phyloP scores from a whole-genome alignment of 768 basidiomycete genomes.

The Pleurotus tuber-regium region DNA sequence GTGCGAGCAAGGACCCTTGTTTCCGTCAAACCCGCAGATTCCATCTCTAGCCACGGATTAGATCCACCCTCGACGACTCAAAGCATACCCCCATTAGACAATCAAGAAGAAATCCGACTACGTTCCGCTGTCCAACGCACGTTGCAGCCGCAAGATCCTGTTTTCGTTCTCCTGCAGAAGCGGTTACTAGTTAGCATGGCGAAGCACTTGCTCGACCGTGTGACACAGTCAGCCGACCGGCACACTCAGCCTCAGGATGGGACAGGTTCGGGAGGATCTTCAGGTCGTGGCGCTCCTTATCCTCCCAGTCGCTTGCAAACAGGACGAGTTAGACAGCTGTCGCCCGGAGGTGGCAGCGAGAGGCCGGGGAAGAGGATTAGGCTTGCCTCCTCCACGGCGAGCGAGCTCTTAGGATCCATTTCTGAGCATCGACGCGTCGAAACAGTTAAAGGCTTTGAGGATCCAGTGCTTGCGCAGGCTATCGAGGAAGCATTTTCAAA shows the following conservation, averaged over 20 bases:
- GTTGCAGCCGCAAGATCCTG: constrained; percentile 59
- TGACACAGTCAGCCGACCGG: constrained; percentile 19
- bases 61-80: constrained; percentile 3
- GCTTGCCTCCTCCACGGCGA: constrained; percentile 3
- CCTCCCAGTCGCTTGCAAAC: constrained; percentile 28
- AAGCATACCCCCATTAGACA: constrained; percentile 17
- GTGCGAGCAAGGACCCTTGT: constrained; percentile 45
- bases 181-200: constrained; percentile 48
- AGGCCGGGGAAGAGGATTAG: not conserved
- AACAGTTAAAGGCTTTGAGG: constrained; percentile 65
- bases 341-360: not conserved
- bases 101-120: constrained; percentile 48
- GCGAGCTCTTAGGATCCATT: constrained; percentile 10
- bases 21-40: constrained; percentile 9
- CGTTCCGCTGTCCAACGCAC: constrained; percentile 64
- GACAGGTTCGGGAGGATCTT: constrained; percentile 11
- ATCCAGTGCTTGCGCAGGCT: constrained; percentile 47
- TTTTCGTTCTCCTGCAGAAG: constrained; percentile 60
- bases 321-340: constrained; percentile 23
- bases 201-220: constrained; percentile 15
- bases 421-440: not conserved
- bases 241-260: constrained; percentile 7
- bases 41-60: not conserved
- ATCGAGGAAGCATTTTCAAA: constrained; percentile 38
- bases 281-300: not conserved